Percentiles rank a stretch among this genome's conserved stretches.
phyloP scores from a whole-genome alignment of 2,329 filamentous ascomycete genomes.

The Madurella fahalii region DNA sequence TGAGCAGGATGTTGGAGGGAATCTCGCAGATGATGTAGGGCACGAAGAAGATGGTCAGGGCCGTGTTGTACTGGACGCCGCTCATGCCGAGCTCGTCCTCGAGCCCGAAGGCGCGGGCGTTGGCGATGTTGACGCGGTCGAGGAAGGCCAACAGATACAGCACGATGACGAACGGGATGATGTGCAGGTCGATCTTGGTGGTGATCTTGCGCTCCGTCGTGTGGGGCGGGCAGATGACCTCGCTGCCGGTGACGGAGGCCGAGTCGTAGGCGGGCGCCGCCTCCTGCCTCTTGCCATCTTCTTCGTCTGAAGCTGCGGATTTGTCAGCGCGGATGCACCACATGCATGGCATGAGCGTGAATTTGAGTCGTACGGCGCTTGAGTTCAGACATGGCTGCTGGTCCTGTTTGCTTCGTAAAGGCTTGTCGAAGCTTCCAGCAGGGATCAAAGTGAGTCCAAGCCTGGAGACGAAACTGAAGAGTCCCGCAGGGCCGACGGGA shows the following conservation, averaged over 20 bases:
- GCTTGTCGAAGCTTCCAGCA: background rate
- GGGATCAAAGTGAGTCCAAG: background rate
- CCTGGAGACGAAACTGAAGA: background rate
- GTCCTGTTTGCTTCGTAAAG: background rate
- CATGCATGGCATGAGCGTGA: too few relatives aligned
- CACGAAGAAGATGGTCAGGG: slow-evolving; percentile 76
- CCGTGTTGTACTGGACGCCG: slow-evolving; percentile 65
- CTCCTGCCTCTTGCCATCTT: background rate
- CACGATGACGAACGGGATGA: slow-evolving; percentile 69
- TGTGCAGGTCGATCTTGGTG: slow-evolving; percentile 64
- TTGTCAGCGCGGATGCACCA: background rate
- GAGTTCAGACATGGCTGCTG: slow-evolving; percentile 14
- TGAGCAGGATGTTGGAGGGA: slow-evolving; percentile 68
- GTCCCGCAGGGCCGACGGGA: too few relatives aligned
- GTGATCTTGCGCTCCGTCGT: slow-evolving; percentile 63
- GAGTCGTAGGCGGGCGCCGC: background rate
- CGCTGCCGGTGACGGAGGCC: background rate
- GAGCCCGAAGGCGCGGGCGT: slow-evolving; percentile 66
- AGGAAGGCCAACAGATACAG: slow-evolving; percentile 69
- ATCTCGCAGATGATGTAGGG: slow-evolving; percentile 72
- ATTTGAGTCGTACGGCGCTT: slow-evolving; percentile 8
- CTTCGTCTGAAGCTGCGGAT: slow-evolving; percentile 10
- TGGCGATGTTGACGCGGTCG: slow-evolving; percentile 74
- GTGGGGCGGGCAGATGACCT: slow-evolving; percentile 44
- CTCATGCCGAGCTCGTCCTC: slow-evolving; percentile 57